Conservation (phyloP, 1,284 basidiomycete species). For the Dichomitus squalens region DNA sequence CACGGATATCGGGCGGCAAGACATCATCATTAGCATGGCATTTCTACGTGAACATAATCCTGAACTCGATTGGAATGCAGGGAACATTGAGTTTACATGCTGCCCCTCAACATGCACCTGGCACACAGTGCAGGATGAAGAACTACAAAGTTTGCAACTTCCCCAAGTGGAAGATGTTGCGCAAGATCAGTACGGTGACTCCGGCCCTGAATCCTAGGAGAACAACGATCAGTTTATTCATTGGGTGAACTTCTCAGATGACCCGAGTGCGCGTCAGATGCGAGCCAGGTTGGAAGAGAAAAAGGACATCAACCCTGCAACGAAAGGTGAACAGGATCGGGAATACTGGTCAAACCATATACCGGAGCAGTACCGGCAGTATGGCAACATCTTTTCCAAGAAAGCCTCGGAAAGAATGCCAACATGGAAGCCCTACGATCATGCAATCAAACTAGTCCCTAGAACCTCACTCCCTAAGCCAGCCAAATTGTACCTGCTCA, state of each 20-base stretch:
- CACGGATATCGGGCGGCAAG: too few species aligned
- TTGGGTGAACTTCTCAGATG: neutral
- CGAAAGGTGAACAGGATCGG: neutral
- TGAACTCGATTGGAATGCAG: too few species aligned
- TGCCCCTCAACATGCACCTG: too few species aligned
- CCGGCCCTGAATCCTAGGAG: neutral
- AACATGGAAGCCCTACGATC: constrained; percentile 15
- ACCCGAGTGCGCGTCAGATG: neutral
- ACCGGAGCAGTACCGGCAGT: constrained; percentile 12
- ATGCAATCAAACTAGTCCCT: constrained; percentile 16
- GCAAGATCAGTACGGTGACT: neutral
- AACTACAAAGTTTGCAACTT: neutral
- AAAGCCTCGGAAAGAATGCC: constrained; percentile 14
- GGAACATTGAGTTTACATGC: too few species aligned
- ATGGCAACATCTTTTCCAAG: constrained; percentile 18
- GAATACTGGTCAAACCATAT: neutral
- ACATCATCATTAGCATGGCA: too few species aligned
- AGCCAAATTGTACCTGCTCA: constrained; percentile 29
- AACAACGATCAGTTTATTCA: neutral
- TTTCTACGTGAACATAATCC: too few species aligned
- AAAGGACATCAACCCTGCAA: constrained; percentile 1
- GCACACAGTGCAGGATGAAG: neutral
- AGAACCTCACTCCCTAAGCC: constrained; percentile 4
- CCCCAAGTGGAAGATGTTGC: neutral
- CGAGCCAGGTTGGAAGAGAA: neutral